Conservation (phyloP, 1,284 basidiomycete species). For the Rhodotorula sp. region DNA sequence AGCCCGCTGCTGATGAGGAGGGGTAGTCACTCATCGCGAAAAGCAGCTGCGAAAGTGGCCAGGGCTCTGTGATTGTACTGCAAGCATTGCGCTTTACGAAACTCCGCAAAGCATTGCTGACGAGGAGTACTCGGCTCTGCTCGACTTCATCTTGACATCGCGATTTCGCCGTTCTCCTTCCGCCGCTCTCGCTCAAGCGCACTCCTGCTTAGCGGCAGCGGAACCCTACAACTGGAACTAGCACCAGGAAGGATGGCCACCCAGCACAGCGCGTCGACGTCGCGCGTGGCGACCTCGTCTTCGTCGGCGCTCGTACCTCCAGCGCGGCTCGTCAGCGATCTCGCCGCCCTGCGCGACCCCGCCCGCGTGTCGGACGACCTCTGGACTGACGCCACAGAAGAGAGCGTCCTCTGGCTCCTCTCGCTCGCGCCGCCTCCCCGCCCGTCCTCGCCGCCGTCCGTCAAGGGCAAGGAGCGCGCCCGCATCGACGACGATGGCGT, state of each 20-base stretch:
- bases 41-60: too few species aligned
- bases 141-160: too few species aligned
- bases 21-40: too few species aligned
- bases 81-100: too few species aligned
- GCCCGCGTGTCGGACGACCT: slow-evolving; percentile 25
- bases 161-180: too few species aligned
- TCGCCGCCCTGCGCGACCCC: slow-evolving; percentile 19
- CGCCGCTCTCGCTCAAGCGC: too few species aligned
- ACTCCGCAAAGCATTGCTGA: too few species aligned
- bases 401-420: slow-evolving; percentile 32
- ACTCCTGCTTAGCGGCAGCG: too few species aligned
- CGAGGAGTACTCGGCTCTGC: too few species aligned
- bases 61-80: too few species aligned
- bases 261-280: not conserved
- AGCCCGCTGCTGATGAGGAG: too few species aligned
- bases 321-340: slow-evolving; percentile 12
- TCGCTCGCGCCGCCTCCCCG: slow-evolving; percentile 8
- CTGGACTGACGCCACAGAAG: slow-evolving; percentile 37
- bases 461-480: slow-evolving; percentile 22
- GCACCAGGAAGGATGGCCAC: not conserved
- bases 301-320: not conserved
- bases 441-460: not conserved
- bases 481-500: slow-evolving; percentile 17
- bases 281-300: not conserved
- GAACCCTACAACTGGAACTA: not conserved